Conservation (phyloP, 768 basidiomycete genomes). For the Polyporus arcularius region DNA sequence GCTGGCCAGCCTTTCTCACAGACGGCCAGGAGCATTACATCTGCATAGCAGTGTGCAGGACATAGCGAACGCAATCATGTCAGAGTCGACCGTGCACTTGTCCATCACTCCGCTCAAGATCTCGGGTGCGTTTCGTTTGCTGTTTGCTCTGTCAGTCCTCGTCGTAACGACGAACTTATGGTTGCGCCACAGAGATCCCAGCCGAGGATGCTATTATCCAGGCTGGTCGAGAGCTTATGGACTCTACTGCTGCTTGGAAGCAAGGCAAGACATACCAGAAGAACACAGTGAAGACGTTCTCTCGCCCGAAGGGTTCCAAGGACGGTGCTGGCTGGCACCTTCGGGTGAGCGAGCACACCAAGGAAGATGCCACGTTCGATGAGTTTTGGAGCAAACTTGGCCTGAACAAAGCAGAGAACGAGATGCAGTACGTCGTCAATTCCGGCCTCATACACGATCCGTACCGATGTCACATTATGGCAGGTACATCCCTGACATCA, state of each 20-base stretch:
- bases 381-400: slow-evolving; percentile 72
- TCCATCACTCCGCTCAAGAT: slow-evolving; percentile 41
- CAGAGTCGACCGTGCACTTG: slow-evolving; percentile 33
- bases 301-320: slow-evolving; percentile 49
- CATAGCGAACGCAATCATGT: slow-evolving; percentile 16
- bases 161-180: background rate
- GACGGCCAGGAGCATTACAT: background rate
- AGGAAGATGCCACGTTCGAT: slow-evolving; percentile 71
- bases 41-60: background rate
- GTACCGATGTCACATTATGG: background rate
- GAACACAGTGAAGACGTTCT: slow-evolving; percentile 55
- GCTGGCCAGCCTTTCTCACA: background rate
- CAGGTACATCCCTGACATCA: slow-evolving; percentile 68
- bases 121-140: slow-evolving; percentile 34
- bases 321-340: slow-evolving; percentile 70
- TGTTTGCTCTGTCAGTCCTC: background rate
- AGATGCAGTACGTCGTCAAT: slow-evolving; percentile 55
- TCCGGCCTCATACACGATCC: background rate
- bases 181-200: slow-evolving; percentile 54
- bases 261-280: slow-evolving; percentile 62
- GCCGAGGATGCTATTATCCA: slow-evolving; percentile 57
- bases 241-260: slow-evolving; percentile 62
- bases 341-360: slow-evolving; percentile 64
- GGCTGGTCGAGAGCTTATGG: slow-evolving; percentile 56
- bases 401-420: slow-evolving; percentile 64